Evolutionary conservation across 2,329 filamentous ascomycete genomes (phyloP).

Genomic region (Trichoderma citrinoviride): DNA sequence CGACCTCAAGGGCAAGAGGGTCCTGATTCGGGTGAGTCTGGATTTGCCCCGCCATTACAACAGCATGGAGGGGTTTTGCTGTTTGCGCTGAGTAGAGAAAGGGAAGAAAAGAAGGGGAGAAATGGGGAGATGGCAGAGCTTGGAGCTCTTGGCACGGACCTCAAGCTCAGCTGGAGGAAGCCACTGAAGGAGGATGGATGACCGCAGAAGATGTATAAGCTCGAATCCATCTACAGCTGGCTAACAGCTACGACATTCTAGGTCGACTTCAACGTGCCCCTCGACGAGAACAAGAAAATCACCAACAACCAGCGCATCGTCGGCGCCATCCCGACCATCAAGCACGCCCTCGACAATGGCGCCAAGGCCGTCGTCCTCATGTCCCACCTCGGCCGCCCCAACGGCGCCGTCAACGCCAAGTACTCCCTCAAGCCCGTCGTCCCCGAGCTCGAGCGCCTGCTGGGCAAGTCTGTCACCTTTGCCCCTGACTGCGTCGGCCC

Average conservation of each 20-base stretch:
- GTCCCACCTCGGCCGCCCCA: slow-evolving; percentile 96
- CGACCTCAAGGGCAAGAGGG: slow-evolving; percentile 96
- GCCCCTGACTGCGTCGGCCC: slow-evolving; percentile 86
- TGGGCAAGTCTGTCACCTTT: slow-evolving; percentile 81
- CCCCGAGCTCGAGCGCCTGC: slow-evolving; percentile 84
- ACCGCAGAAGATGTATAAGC: not conserved
- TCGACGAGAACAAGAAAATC: slow-evolving; percentile 87
- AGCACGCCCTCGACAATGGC: slow-evolving; percentile 84
- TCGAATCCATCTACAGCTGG: not conserved
- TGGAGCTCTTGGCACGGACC: no score
- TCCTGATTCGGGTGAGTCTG: slow-evolving; percentile 84
- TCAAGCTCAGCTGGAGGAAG: not conserved
- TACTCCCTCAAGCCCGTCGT: slow-evolving; percentile 94
- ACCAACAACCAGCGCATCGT: slow-evolving; percentile 99
- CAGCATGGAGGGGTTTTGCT: slow-evolving; percentile 14
- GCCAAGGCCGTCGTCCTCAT: slow-evolving; percentile 94
- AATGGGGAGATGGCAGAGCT: not conserved
- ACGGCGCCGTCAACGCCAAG: slow-evolving; percentile 85
- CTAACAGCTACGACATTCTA: slow-evolving; percentile 37
- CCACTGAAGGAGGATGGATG: not conserved
- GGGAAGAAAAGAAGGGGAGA: not conserved
- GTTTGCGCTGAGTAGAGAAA: not conserved
- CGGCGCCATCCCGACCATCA: slow-evolving; percentile 92
- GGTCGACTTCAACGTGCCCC: slow-evolving; percentile 99
- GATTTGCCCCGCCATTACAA: slow-evolving; percentile 33